Evolutionary conservation across 1,284 basidiomycete species (phyloP).

Genomic region (Austroboletus sp.): DNA sequence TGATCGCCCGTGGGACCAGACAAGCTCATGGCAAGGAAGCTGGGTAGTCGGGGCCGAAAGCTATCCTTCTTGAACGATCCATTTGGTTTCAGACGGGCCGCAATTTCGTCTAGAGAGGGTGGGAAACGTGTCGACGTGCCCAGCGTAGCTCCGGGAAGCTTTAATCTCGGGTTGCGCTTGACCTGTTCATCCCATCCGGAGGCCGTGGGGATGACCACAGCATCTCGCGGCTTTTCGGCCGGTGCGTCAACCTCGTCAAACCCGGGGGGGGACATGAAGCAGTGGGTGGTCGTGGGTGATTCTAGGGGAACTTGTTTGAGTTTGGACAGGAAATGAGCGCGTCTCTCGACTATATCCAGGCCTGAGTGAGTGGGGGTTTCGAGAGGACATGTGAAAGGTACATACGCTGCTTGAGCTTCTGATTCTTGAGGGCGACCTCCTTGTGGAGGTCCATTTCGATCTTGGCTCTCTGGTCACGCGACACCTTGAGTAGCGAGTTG

Average conservation of each 20-base stretch:
- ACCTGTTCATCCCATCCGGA: conserved; percentile 60
- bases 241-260: conserved; percentile 51
- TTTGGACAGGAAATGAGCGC: conserved; percentile 67
- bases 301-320: conserved; percentile 62
- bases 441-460: conserved; percentile 55
- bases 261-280: conserved; percentile 60
- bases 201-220: conserved; percentile 24
- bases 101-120: conserved; percentile 71
- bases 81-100: conserved; percentile 44
- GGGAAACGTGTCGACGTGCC: conserved; percentile 31
- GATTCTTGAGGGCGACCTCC: conserved; percentile 65
- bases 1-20: conserved; percentile 23
- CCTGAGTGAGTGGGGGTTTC: neutral
- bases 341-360: conserved; percentile 53
- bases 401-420: conserved; percentile 69
- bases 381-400: neutral
- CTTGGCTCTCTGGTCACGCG: conserved; percentile 46
- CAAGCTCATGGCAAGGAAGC: conserved; percentile 36
- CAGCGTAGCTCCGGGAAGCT: conserved; percentile 2
- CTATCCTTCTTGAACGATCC: neutral
- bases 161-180: conserved; percentile 44
- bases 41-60: conserved; percentile 36
- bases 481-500: conserved; percentile 52
- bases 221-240: conserved; percentile 32
- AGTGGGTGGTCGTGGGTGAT: conserved; percentile 64